Evolutionary conservation across 192 early-diverging fungal genomes (phyloP).

Genomic region (Linnemannia exigua): DNA sequence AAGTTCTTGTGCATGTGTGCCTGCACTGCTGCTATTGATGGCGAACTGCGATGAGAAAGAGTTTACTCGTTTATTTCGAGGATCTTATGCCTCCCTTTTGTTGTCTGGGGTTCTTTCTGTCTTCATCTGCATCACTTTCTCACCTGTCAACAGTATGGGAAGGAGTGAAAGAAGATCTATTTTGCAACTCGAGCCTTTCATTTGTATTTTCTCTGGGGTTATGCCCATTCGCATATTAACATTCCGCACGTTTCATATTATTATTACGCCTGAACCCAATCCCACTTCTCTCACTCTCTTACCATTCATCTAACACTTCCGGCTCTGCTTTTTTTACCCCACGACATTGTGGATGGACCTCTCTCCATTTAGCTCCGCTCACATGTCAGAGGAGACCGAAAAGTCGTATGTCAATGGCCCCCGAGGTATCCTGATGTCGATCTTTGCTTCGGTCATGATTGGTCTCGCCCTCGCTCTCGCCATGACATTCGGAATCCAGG

Average conservation of each 20-base stretch:
- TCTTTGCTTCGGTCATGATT: slow-evolving; percentile 47
- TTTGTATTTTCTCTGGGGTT: not conserved
- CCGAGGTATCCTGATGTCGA: slow-evolving; percentile 54
- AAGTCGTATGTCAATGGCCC: slow-evolving; percentile 55
- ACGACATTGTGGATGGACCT: not conserved
- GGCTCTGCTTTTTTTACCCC: not conserved
- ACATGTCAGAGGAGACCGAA: slow-evolving; percentile 60
- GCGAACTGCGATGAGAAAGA: not conserved
- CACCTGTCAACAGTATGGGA: not conserved
- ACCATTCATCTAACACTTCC: not conserved
- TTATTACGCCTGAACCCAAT: not conserved
- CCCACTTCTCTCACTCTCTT: not conserved
- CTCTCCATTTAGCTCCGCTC: slow-evolving; percentile 29
- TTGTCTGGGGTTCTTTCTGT: not conserved
- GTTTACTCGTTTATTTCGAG: not conserved
- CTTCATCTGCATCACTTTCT: not conserved
- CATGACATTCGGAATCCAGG: slow-evolving; percentile 56
- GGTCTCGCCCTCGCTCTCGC: slow-evolving; percentile 57
- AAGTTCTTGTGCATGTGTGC: not conserved
- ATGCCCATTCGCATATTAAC: not conserved
- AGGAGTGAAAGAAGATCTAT: not conserved
- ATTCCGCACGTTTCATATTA: slow-evolving; percentile 2
- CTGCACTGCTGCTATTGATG: not conserved
- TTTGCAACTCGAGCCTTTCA: not conserved
- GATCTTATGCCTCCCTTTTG: not conserved